Conservation (phyloP, 441 rosid genomes). For the Brassica balearica region DNA sequence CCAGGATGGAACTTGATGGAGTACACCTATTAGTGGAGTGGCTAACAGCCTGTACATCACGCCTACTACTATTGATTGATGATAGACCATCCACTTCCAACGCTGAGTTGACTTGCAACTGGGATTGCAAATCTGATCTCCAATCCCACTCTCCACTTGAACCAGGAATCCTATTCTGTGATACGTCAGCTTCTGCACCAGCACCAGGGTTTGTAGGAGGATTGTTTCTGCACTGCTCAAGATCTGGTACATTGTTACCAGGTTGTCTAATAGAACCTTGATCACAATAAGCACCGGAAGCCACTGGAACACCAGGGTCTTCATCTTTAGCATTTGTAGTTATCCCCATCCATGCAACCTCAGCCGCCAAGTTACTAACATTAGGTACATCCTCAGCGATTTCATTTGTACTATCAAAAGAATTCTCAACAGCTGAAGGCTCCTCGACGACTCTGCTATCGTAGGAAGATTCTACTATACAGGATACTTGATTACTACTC, state of each 20-base stretch:
- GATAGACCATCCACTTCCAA: conserved; percentile 69
- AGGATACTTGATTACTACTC: conserved; percentile 43
- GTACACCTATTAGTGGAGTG: conserved; percentile 48
- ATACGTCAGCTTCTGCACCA: conserved; percentile 14
- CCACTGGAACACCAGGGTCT: conserved; percentile 38
- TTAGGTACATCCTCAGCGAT: conserved; percentile 24
- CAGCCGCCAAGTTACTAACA: conserved; percentile 44
- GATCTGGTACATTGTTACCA: conserved; percentile 43
- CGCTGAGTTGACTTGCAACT: conserved; percentile 45
- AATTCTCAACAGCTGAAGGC: conserved; percentile 41
- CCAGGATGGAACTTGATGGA: conserved; percentile 51
- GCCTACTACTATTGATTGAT: conserved; percentile 63
- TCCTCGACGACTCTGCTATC: conserved; percentile 42
- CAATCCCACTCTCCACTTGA: conserved; percentile 42
- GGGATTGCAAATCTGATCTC: conserved; percentile 31
- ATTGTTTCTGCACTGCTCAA: conserved; percentile 41
- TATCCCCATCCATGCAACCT: conserved; percentile 48
- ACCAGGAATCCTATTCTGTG: neutral
- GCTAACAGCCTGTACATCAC: conserved; percentile 61
- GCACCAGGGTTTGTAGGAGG: conserved; percentile 2
- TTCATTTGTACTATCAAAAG: conserved; percentile 31
- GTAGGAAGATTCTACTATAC: conserved; percentile 42
- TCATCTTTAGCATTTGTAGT: conserved; percentile 44
- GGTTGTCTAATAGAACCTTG: conserved; percentile 44
- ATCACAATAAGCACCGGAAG: conserved; percentile 45